Evolutionary conservation across 441 rosid genomes (phyloP), one percentile per base, ranked within the genome.

Genomic region (Metrosideros polymorpha): DNA sequence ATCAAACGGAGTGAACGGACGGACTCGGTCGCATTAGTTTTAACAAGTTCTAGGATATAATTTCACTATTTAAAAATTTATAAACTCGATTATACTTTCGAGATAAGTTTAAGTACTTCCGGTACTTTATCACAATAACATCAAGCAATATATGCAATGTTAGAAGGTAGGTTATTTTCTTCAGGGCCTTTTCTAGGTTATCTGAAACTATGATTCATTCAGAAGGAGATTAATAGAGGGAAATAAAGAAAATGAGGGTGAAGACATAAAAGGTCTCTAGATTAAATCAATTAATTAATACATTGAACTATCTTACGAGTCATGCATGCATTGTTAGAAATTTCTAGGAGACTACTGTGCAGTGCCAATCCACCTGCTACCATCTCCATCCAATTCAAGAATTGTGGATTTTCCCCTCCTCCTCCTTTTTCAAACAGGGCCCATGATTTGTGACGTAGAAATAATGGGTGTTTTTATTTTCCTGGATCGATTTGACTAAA

Each of bases 71-170:
- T 59, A 15, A 29, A 18, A 59, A 59, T 29, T 14, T 59, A 6
- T 0, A 1, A 9, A 13, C 10, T 59, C 3, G 10, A 61, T 17
- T 30, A 17, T n/a, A 29, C 2, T 59, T 14, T 59, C 0, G 1
- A 1, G 5, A 29, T 59, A 59, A 0, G 0, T 12, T 57, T 6
- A 1, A 12, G 51, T n/a, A 12, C 0, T 57, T 27, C 19, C 1
- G 4, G 32, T 3, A 13, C 63, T n/a, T 45, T 56, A 15, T n/a
- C 18, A 13, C 30, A 0, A 13, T 57, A 57, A n/a, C 27, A 12
- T n/a, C 63, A n/a, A 6, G 13, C 29, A n/a, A n/a, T 27, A 17
- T 1, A 57, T 6, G 18, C 30, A 57, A 0, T 12, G 29, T n/a
- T 57, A 57, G 24, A n/a, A 15, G 63, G 1, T 6, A 6, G 52